Evolutionary conservation across 83 land plant species (phyloP).

Genomic region (Isoetes engelmannii): DNA sequence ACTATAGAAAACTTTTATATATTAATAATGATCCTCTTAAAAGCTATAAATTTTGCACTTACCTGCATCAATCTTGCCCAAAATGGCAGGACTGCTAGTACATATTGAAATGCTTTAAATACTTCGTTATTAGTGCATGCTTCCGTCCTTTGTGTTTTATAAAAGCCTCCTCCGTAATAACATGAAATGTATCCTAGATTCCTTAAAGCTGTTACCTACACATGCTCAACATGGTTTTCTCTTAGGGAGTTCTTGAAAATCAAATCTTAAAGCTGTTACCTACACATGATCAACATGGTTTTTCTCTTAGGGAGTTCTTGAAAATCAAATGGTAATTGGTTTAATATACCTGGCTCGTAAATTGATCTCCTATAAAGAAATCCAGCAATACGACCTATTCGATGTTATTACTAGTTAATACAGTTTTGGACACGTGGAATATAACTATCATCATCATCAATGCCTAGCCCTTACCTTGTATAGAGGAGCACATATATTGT

Average conservation of each 20-base stretch:
- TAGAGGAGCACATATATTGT: neutral
- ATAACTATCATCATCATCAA: too few species aligned
- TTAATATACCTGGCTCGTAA: slow-evolving; percentile 5
- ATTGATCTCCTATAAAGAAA: slow-evolving; percentile 6
- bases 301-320: too few species aligned
- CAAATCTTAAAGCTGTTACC: neutral
- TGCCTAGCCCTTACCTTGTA: slow-evolving; percentile 1
- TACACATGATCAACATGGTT: neutral
- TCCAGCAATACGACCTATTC: neutral
- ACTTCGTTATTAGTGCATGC: slow-evolving; percentile 1
- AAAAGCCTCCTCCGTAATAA: neutral
- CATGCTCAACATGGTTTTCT: too few species aligned
- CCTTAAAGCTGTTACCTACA: slow-evolving; percentile 6
- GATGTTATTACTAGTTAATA: neutral
- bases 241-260: too few species aligned
- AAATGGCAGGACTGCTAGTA: neutral
- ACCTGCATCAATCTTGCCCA: slow-evolving; percentile 7
- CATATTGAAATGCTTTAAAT: neutral
- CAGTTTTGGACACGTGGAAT: neutral
- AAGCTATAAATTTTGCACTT: neutral
- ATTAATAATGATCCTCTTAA: too few species aligned
- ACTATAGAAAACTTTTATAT: slow-evolving; percentile 34
- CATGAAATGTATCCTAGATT: neutral
- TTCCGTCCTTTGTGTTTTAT: neutral
- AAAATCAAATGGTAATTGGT: too few species aligned